Base-by-base conservation (phyloP, 495 filamentous ascomycete genomes). In the Podospora pseudocomata region DNA sequence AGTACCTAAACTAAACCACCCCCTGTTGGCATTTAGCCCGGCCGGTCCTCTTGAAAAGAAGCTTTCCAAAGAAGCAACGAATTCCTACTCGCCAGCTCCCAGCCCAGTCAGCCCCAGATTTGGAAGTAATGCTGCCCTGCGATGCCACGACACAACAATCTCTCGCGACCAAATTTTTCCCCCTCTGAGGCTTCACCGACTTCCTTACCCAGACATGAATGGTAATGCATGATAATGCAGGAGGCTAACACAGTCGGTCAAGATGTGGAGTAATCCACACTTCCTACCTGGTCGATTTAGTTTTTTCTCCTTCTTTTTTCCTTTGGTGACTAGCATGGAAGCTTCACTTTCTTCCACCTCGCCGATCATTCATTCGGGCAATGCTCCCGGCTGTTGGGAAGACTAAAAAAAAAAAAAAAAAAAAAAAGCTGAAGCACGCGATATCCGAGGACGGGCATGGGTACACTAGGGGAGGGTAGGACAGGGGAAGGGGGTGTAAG, bases 211-310 rank as follows among this genome's bases (percentile, higher is more conserved):
- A 26, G 5, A n/a, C 59, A 61, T 68, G 57, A 32, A 68, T 61
- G 72, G 74, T 65, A 72, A 77, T 72, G 73, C 73, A 72, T 64
- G 67, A 68, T 70, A 63, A 77, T 75, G 75, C 73, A 75, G 65
- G 39, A 49, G 62, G 67, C 74, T 69, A 74, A 69, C 59, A 49
- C 63, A 62, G 72, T 73, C 75, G 75, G 73, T 77, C 71, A 65
- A 63, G 65, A 59, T 68, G 72, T 71, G 75, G 75, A 72, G 65
- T 59, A 64, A 20, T 64, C 56, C 65, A 60, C 60, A 63, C 64
- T 67, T 59, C 70, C 44, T 30, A 23, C 32, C 44, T 30, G 60
- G 57, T 66, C 59, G 61, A 20, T 60, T 28, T 62, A 59, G 62
- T 15, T n/a, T 60, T 20, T 66, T 44, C 19, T 49, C 30, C 30